These are phyloP conservation scores for Trypanosoma caninum DNA, from an alignment of 208 protist species.

Conservation along the genomic window DNA sequence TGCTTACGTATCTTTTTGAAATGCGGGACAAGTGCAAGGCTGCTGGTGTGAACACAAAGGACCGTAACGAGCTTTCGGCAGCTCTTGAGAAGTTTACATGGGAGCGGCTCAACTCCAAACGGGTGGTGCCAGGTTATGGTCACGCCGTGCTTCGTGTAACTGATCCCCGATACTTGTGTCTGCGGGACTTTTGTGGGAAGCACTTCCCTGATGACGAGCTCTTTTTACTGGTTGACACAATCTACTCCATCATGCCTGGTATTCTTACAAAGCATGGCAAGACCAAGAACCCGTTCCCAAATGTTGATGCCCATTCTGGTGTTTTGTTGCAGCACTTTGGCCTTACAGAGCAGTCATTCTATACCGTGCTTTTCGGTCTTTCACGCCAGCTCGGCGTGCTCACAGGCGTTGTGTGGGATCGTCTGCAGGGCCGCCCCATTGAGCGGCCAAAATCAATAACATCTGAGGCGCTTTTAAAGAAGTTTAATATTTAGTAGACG, in stretches of 20 bases:
- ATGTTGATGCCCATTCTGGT: constrained; percentile 97
- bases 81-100: constrained; percentile 87
- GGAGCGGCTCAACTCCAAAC: constrained; percentile 88
- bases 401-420: constrained; percentile 92
- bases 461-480: constrained; percentile 75
- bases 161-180: constrained; percentile 97
- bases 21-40: constrained; percentile 59
- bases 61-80: constrained; percentile 60
- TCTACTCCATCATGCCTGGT: constrained; percentile 92
- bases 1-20: constrained; percentile 81
- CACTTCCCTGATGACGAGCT: constrained; percentile 95
- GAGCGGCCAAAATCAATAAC: constrained; percentile 96
- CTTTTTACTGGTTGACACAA: constrained; percentile 92
- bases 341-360: constrained; percentile 95
- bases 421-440: constrained; percentile 93
- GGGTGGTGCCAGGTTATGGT: constrained; percentile 95
- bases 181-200: constrained; percentile 96
- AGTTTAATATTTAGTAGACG: constrained; percentile 31
- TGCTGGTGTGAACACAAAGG: constrained; percentile 39
- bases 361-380: constrained; percentile 98
- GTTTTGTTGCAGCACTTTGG: constrained; percentile 96
- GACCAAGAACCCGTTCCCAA: constrained; percentile 98
- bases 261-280: constrained; percentile 97
- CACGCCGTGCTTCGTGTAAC: constrained; percentile 98
- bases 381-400: constrained; percentile 95